Evolutionary conservation across 345 rosid genomes (phyloP), one percentile per base, ranked within the genome.

Genomic region (Geranium brycei): DNA sequence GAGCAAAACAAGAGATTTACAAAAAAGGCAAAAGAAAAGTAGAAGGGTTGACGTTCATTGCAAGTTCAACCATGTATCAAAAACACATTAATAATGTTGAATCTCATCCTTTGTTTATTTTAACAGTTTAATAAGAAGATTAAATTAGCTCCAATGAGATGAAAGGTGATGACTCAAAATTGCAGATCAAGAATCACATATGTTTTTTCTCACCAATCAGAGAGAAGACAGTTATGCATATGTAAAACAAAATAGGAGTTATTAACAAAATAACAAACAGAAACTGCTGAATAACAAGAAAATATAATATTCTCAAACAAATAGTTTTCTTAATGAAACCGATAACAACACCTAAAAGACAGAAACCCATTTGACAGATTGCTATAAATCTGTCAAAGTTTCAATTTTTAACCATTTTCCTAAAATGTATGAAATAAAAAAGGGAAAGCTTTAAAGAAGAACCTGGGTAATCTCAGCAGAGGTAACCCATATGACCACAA

Each of bases 391-490:
- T 11, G 11, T 47, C 53, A 7, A 47, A 8, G 53, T 47, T 47
- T 47, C 53, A 47, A 38, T 38, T 38, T 38, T 38, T 38, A 10
- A 5, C 47, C 47, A 35, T 35, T 47, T 8, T 47, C 41, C 28
- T 23, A 23, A 23, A 35, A 35, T 35, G 41, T 35, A 7, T 35
- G 41, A 4, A 35, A 47, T 47, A 10, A 8, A 6, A 6, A 8
- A 3, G 53, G 11, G 47, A 38, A 47, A 47, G 10, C 41, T 7
- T 35, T 57, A 57, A 17, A 57, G 18, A 11, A 40, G 0, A 38
- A 71, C 80, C 76, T 79, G 82, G 38, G 80, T 76, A 63, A 79
- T 68, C 69, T 79, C 82, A 41, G 82, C 82, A 53, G 79, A 75
- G 59, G 73, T 28, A 23, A 75, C 77, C 80, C 82, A 79, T 62